These are phyloP conservation scores for Penicillium griseofulvum DNA, from an alignment of 2,329 filamentous ascomycete genomes.

Conservation along the genomic window DNA sequence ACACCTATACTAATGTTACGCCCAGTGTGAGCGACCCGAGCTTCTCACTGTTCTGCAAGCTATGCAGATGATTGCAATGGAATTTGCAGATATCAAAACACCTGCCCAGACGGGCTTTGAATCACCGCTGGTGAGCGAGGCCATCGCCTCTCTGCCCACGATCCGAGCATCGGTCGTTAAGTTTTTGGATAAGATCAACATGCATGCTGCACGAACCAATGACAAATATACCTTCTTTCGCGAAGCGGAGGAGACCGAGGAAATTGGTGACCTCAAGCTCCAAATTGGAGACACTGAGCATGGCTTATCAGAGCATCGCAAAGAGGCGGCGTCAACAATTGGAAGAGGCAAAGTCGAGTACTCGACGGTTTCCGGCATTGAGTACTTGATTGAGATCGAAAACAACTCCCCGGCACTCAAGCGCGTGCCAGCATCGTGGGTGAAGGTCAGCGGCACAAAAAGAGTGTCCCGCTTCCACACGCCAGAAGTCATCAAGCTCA, in stretches of 20 bases:
- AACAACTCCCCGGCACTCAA: constrained; percentile 70
- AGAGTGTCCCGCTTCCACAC: constrained; percentile 90
- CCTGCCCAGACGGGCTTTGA: constrained; percentile 68
- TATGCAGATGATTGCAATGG: constrained; percentile 73
- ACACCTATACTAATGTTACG: constrained; percentile 16
- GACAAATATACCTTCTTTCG: constrained; percentile 95
- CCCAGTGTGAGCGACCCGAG: constrained; percentile 75
- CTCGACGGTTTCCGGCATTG: constrained; percentile 81
- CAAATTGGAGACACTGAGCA: constrained; percentile 90
- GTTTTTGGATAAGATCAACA: constrained; percentile 82
- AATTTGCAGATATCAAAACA: constrained; percentile 67
- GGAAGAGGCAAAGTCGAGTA: constrained; percentile 73
- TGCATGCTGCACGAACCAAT: constrained; percentile 75
- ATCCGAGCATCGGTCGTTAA: constrained; percentile 70
- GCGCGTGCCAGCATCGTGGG: constrained; percentile 88
- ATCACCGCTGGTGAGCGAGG: constrained; percentile 66
- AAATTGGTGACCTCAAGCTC: constrained; percentile 82
- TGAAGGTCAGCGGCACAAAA: constrained; percentile 92
- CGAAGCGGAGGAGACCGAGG: constrained; percentile 81
- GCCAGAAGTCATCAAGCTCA: constrained; percentile 77
- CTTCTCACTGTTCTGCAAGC: constrained; percentile 81
- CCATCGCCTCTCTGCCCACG: constrained; percentile 70
- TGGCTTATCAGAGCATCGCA: constrained; percentile 75
- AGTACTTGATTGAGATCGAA: constrained; percentile 89
- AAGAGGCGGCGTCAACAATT: constrained; percentile 68